Conservation (phyloP, 2,329 filamentous ascomycete species). For the Penicillium sp. region DNA sequence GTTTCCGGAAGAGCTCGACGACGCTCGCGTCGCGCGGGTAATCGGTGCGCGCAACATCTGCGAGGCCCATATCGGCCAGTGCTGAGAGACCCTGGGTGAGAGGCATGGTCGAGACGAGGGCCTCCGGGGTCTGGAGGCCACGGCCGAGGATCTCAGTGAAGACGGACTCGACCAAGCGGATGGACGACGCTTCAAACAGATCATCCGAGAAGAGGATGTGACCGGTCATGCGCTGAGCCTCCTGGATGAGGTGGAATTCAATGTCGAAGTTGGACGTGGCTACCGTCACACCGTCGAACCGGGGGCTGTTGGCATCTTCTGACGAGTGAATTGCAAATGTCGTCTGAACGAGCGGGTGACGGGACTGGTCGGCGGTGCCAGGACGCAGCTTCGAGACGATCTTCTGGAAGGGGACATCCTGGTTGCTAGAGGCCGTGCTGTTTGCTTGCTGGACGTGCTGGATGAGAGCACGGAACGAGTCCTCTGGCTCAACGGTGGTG, state of each 20-base stretch:
- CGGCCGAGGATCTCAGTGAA: background rate
- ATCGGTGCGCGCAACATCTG: background rate
- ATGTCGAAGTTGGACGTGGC: background rate
- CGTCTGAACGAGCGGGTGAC: background rate
- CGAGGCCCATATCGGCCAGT: background rate
- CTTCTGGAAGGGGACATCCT: background rate
- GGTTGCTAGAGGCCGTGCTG: background rate
- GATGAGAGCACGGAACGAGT: background rate
- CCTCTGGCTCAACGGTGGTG: background rate
- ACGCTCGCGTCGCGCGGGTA: background rate
- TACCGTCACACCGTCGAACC: background rate
- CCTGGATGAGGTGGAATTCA: background rate
- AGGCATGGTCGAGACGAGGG: background rate
- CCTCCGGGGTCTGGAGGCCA: background rate
- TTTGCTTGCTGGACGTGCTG: background rate
- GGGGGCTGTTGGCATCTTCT: background rate
- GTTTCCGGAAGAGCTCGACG: background rate
- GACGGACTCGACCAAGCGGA: background rate
- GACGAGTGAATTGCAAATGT: background rate
- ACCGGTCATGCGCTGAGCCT: background rate
- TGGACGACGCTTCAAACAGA: background rate
- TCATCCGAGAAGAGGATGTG: background rate
- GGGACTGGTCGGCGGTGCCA: background rate
- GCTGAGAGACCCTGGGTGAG: background rate
- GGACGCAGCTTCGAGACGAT: background rate